These are phyloP conservation scores for Pogostemon cablin DNA, from an alignment of 257 asterid species.

Conservation along the genomic window DNA sequence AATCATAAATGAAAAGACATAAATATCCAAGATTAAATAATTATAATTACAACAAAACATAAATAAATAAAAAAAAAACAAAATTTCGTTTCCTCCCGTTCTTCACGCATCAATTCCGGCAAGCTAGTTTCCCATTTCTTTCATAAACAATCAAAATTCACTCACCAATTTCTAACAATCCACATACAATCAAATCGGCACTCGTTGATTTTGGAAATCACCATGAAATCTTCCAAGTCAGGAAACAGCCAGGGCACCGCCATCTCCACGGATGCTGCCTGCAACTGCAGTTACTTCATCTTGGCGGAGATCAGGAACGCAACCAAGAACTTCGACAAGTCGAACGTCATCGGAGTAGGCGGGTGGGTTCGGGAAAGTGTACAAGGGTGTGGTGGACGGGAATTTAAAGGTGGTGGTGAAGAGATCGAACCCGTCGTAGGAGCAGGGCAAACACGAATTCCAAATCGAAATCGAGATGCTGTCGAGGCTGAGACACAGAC, in stretches of 20 bases:
- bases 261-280: conserved; percentile 79
- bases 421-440: conserved; percentile 88
- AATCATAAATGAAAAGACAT: too few relatives aligned
- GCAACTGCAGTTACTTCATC: conserved; percentile 81
- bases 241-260: conserved; percentile 49
- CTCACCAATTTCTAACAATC: too few relatives aligned
- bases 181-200: too few relatives aligned
- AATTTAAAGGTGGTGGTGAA: conserved; percentile 68
- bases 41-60: too few relatives aligned
- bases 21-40: too few relatives aligned
- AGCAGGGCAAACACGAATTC: conserved; percentile 84
- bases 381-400: conserved; percentile 72
- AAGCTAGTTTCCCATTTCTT: too few relatives aligned
- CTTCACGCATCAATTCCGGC: too few relatives aligned
- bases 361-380: conserved; percentile 81
- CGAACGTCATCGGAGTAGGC: conserved; percentile 89
- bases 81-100: too few relatives aligned
- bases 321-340: conserved; percentile 80
- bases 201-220: not conserved
- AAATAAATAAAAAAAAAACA: too few relatives aligned
- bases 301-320: conserved; percentile 69
- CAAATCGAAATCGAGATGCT: conserved; percentile 90
- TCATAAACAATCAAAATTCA: too few relatives aligned
- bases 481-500: conserved; percentile 75
- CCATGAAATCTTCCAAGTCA: conserved; percentile 49